Conservation (phyloP, 148 eudicot species). For the Rhododendron kiyosumense region DNA sequence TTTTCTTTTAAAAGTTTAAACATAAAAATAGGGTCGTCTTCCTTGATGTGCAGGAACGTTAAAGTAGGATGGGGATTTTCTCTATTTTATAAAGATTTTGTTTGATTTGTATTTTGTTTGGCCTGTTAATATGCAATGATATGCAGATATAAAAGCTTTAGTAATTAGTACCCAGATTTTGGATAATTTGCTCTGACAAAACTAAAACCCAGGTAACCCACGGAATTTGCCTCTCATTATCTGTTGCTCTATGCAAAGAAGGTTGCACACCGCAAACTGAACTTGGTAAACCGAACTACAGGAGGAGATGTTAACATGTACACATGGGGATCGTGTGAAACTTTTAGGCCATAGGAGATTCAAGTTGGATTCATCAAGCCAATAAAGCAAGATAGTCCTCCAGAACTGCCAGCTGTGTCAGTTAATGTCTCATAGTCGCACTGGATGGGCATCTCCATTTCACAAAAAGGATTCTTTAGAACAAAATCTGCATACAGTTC, state of each 20-base stretch:
- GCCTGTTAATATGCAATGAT: neutral
- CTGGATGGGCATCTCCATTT: constrained; percentile 97
- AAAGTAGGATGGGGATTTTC: no score
- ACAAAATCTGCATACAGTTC: constrained; percentile 78
- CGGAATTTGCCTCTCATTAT: neutral
- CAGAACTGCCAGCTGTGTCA: constrained; percentile 57
- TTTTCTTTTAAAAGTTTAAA: no score
- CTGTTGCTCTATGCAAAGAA: neutral
- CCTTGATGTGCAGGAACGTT: neutral
- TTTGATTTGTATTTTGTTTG: neutral
- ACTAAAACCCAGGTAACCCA: neutral
- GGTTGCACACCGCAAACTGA: neutral
- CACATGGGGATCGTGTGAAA: neutral
- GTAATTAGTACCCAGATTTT: neutral
- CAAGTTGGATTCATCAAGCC: neutral
- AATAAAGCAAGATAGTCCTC: constrained; percentile 53
- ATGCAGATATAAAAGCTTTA: neutral
- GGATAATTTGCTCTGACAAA: neutral
- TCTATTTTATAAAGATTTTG: no score
- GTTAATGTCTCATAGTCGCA: constrained; percentile 87
- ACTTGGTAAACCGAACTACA: neutral
- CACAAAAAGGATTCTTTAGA: constrained; percentile 85
- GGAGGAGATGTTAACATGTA: neutral
- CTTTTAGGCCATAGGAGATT: neutral
- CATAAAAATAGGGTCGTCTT: no score